Evolutionary conservation across 495 filamentous ascomycete genomes (phyloP), one percentile per base, ranked within the genome.

Genomic region (Antarctomyces pellizariae): DNA sequence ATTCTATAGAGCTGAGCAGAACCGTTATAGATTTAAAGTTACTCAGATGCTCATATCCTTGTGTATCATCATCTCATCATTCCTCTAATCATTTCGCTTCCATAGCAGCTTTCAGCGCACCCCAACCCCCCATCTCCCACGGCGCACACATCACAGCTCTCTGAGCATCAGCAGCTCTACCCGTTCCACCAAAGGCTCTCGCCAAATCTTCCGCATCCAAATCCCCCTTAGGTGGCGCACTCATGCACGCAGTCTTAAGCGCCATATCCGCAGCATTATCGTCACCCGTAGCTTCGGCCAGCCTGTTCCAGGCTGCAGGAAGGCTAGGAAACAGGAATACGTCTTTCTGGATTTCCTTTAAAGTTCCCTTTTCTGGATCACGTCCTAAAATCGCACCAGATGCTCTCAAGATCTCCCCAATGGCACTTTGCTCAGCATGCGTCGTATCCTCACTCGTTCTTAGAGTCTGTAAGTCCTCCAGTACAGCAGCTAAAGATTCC

Each of bases 81-180:
- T 15, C 4, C 3, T 13, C 7, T 5, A 14, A 4, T 19, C 9
- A 6, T 22, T 16, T 24, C n/a, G 14, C 2, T 15, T 19, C 11
- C 2, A 15, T 16, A 8, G 2, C 30, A 5, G 6, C 10, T 7
- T 3, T 22, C 35, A 44, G 35, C 7, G 27, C 32, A 16, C 34
- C 30, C 41, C 41, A 44, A 3, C 41, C 41, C 7, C 13, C 25
- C 8, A 18, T 24, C 8, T n/a, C 30, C 80, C 79, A 93, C 13
- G 86, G 89, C 15, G 84, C 72, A 26, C 86, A 38, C 55, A 86
- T 63, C 28, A 86, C 58, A 16, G 72, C 73, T 32, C 59, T 60
- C 47, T 90, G 70, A 13, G 74, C 73, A 52, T 86, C 76, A 18
- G 57, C 57, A 7, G 65, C 52, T 27, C 57, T 65, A 13, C 71